Conservation (phyloP, 2,329 filamentous ascomycete species). For the Trichoderma atroviride region DNA sequence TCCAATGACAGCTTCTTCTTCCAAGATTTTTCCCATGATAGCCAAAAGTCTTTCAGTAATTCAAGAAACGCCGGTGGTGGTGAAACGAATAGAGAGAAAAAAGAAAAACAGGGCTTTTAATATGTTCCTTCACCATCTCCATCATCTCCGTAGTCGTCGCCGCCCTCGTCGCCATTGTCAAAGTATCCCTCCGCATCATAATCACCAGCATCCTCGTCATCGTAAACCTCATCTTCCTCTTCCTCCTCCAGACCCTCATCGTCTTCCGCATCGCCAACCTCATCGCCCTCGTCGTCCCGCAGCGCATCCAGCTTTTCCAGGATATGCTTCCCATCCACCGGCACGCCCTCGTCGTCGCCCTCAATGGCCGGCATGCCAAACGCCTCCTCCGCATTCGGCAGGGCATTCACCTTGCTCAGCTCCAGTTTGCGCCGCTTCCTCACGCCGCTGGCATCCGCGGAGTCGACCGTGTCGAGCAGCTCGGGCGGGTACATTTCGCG, state of each 20-base stretch:
- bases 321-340: slow-evolving; percentile 42
- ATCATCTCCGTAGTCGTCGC: slow-evolving; percentile 54
- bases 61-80: neutral
- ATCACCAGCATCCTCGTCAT: slow-evolving; percentile 63
- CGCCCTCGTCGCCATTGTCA: slow-evolving; percentile 59
- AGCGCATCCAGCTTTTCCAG: slow-evolving; percentile 51
- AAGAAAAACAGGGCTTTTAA: slow-evolving; percentile 29
- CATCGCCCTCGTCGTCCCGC: slow-evolving; percentile 55
- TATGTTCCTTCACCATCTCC: slow-evolving; percentile 53
- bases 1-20: neutral
- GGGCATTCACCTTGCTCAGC: slow-evolving; percentile 50
- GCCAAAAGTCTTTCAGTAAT: neutral
- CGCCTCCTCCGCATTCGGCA: slow-evolving; percentile 55
- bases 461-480: slow-evolving; percentile 57
- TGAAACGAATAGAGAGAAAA: neutral
- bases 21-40: neutral
- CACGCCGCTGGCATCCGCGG: slow-evolving; percentile 38
- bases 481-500: slow-evolving; percentile 59
- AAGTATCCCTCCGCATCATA: slow-evolving; percentile 65
- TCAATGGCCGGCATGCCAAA: slow-evolving; percentile 45
- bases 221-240: slow-evolving; percentile 54
- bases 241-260: slow-evolving; percentile 52
- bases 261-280: slow-evolving; percentile 52
- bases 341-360: slow-evolving; percentile 37
- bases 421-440: slow-evolving; percentile 51